Evolutionary conservation across 169 alveolate genomes (phyloP), one percentile per base, ranked within the genome.

Genomic region (Plasmodium fragile): DNA sequence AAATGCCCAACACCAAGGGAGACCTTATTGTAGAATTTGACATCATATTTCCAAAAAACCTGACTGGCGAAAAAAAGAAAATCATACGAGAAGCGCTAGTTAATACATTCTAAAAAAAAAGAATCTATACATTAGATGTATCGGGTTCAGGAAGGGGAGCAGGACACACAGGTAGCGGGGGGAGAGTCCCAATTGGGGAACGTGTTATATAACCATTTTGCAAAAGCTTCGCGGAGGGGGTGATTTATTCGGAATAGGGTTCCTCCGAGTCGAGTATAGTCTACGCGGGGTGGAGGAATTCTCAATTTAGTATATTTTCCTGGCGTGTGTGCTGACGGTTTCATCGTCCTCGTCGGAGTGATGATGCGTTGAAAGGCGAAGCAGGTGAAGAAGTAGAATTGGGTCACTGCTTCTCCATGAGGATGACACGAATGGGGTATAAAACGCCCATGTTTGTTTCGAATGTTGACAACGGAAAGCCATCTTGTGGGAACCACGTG

Each of bases 1-100:
- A 95, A 79, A 73, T 84, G 34, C 98, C 98, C 1, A 93, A 92
- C 13, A 95, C 95, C 73, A 94, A 95, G 65, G 98, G 98, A 22
- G 98, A 97, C 55, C 81, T 97, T 39, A 95, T 96, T 28, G 95
- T 97, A 30, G 98, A 97, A 82, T 97, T 97, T 95, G 98, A 97
- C 81, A 95, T 97, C 43, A 85, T 93, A 16, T 97, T 97, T 94
- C 98, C 98, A 28, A 95, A 96, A 69, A 82, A 94, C 39, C 70
- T 97, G 69, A 93, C 98, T 32, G 70, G 95, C 22, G 98, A 97
- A 72, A 97, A 97, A 90, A 97, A 97, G 89, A 95, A 92, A 84
- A 87, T 94, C 22, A 93, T 97, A 69, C 70, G 94, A 22, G 96
- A 84, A 84, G 55, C 84, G 6, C 65, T 84, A 49, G 79, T 83